phyloP scores from a whole-genome alignment of 2,329 filamentous ascomycete genomes.

The Nakataea oryzae region DNA sequence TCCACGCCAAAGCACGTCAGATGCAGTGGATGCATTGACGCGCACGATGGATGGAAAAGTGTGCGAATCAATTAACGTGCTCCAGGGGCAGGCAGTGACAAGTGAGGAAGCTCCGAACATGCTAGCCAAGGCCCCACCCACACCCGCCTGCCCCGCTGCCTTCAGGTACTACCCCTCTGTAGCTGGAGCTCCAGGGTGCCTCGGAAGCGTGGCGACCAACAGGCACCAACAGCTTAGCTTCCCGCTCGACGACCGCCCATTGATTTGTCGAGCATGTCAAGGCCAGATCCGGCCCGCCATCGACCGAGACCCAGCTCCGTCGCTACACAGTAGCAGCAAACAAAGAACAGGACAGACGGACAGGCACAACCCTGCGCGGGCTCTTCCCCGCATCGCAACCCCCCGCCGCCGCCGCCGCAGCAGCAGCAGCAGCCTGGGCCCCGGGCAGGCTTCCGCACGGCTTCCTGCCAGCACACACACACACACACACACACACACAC shows the following conservation, averaged over 20 bases:
- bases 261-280: neutral
- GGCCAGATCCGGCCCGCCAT: neutral
- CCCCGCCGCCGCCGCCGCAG: too few species aligned
- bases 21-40: too few species aligned
- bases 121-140: neutral
- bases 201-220: neutral
- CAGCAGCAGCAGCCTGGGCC: too few species aligned
- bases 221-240: neutral
- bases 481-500: neutral
- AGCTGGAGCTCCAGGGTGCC: neutral
- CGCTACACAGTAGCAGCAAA: neutral
- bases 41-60: too few species aligned
- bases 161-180: neutral
- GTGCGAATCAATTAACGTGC: too few species aligned
- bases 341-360: neutral
- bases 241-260: neutral
- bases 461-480: neutral
- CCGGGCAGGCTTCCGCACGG: neutral
- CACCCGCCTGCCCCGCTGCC: neutral
- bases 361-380: neutral
- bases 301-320: neutral
- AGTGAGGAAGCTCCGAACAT: neutral
- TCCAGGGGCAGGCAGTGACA: neutral
- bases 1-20: too few species aligned
- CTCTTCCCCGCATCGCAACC: neutral